These are phyloP conservation scores for Jacaranda mimosifolia DNA, from an alignment of 257 asterid species.

Conservation along the genomic window DNA sequence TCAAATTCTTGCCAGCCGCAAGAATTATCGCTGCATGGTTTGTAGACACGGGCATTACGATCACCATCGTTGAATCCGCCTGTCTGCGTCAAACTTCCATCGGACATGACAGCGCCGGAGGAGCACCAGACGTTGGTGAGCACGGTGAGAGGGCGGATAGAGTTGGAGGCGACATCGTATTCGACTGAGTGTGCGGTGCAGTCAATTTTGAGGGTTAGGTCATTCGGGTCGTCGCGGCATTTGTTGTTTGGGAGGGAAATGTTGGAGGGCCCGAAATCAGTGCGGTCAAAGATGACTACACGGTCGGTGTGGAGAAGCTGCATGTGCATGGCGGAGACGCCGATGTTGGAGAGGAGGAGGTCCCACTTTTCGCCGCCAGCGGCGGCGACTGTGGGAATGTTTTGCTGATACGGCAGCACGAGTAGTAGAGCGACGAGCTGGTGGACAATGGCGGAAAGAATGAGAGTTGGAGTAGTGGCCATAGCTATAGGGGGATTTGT, in stretches of 20 bases:
- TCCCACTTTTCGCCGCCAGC: conserved; percentile 46
- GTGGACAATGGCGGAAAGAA: conserved; percentile 35
- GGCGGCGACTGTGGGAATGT: conserved; percentile 27
- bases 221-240: conserved; percentile 46
- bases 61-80: conserved; percentile 56
- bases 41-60: conserved; percentile 34
- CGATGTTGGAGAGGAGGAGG: conserved; percentile 45
- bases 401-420: conserved; percentile 22
- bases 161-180: conserved; percentile 47
- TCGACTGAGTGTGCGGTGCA: conserved; percentile 69
- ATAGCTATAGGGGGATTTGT: neutral
- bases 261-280: conserved; percentile 58
- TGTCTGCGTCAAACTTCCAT: conserved; percentile 54
- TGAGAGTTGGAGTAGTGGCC: conserved; percentile 1
- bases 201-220: conserved; percentile 34
- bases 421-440: conserved; percentile 28
- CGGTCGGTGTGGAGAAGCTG: conserved; percentile 61
- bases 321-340: conserved; percentile 71
- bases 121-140: conserved; percentile 62
- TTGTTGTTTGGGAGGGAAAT: conserved; percentile 47
- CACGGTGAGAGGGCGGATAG: conserved; percentile 54
- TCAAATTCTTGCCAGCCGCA: conserved; percentile 52
- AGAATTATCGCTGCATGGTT: conserved; percentile 35
- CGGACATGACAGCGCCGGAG: conserved; percentile 49
- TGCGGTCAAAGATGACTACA: conserved; percentile 60